A percentile compares a stretch with the other conserved stretches of the same genome.
These are phyloP conservation scores for Colletotrichum sp. DNA, from an alignment of 2,329 filamentous ascomycete genomes.

Conservation along the genomic window DNA sequence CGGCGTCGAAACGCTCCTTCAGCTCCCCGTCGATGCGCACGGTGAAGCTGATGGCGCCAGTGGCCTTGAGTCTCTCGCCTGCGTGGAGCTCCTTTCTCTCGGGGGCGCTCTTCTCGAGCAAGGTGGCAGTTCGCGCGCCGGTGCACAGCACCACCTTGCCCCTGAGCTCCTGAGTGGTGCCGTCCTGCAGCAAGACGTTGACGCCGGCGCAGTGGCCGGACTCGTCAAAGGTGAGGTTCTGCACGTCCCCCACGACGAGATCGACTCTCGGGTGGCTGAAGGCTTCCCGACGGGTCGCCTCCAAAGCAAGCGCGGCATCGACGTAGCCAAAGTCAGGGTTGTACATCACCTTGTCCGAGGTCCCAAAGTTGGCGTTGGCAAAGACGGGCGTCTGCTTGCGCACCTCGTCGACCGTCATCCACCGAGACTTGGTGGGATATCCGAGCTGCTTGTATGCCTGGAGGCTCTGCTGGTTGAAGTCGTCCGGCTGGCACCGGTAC, in stretches of 20 bases:
- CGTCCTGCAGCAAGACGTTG: slow-evolving; percentile 55
- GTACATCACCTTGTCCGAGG: slow-evolving; percentile 58
- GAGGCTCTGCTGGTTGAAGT: slow-evolving; percentile 51
- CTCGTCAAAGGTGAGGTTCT: slow-evolving; percentile 49
- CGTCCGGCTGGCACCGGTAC: slow-evolving; percentile 44
- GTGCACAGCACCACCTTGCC: slow-evolving; percentile 61
- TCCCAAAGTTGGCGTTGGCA: slow-evolving; percentile 60
- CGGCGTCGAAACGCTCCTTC: slow-evolving; percentile 45
- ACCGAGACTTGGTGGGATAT: slow-evolving; percentile 43
- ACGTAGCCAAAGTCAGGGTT: slow-evolving; percentile 66
- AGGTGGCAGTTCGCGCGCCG: slow-evolving; percentile 60
- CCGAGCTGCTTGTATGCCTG: slow-evolving; percentile 38
- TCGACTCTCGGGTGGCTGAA: slow-evolving; percentile 56
- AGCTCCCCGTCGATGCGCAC: slow-evolving; percentile 47
- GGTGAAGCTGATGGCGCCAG: slow-evolving; percentile 54
- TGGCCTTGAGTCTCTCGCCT: slow-evolving; percentile 59
- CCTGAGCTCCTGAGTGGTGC: slow-evolving; percentile 39
- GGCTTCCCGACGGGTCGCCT: slow-evolving; percentile 57
- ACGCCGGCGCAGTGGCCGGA: slow-evolving; percentile 55
- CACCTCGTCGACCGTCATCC: slow-evolving; percentile 55
- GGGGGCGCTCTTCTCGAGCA: slow-evolving; percentile 58
- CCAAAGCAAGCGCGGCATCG: slow-evolving; percentile 61
- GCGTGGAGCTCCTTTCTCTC: slow-evolving; percentile 56
- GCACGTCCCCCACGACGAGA: slow-evolving; percentile 58
- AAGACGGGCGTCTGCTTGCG: slow-evolving; percentile 61